These are phyloP conservation scores for Termitomyces titanicus DNA, from an alignment of 768 basidiomycete genomes.

Conservation along the genomic window DNA sequence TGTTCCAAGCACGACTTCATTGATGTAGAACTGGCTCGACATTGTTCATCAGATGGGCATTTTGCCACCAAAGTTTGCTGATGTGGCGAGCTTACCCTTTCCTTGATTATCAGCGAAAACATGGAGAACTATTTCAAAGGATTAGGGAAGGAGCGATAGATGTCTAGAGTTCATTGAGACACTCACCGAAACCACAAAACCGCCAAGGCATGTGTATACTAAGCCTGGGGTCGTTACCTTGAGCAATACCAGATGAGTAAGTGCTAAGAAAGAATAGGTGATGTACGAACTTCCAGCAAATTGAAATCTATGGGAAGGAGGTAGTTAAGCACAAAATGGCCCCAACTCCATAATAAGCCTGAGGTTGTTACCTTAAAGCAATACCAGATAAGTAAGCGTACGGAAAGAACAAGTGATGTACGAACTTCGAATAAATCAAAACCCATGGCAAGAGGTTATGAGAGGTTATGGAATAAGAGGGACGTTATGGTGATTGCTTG, in stretches of 20 bases:
- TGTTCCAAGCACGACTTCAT: constrained; percentile 92
- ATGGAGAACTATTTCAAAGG: constrained; percentile 66
- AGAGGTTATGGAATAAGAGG: no score
- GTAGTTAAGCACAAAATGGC: no score
- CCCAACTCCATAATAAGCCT: constrained; percentile 54
- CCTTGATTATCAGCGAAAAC: constrained; percentile 78
- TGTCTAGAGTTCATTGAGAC: constrained; percentile 8
- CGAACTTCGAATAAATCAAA: constrained; percentile 30
- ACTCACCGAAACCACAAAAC: constrained; percentile 26
- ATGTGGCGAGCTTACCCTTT: constrained; percentile 48
- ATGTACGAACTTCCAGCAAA: constrained; percentile 31
- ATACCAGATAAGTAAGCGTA: constrained; percentile 21
- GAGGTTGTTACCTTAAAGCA: constrained; percentile 46
- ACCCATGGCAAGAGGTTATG: background rate
- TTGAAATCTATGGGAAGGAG: constrained; percentile 1
- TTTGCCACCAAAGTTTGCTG: background rate
- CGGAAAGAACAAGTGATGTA: constrained; percentile 8
- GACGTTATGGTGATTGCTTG: no score
- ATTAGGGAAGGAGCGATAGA: background rate
- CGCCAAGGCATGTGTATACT: constrained; percentile 63
- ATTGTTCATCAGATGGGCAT: background rate
- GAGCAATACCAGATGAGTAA: constrained; percentile 21
- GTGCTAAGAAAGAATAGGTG: constrained; percentile 8
- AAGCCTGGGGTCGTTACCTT: constrained; percentile 52
- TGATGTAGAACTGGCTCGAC: constrained; percentile 65